Evolutionary conservation across 768 basidiomycete species (phyloP).

Genomic region (Dacryopinax primogenitus): DNA sequence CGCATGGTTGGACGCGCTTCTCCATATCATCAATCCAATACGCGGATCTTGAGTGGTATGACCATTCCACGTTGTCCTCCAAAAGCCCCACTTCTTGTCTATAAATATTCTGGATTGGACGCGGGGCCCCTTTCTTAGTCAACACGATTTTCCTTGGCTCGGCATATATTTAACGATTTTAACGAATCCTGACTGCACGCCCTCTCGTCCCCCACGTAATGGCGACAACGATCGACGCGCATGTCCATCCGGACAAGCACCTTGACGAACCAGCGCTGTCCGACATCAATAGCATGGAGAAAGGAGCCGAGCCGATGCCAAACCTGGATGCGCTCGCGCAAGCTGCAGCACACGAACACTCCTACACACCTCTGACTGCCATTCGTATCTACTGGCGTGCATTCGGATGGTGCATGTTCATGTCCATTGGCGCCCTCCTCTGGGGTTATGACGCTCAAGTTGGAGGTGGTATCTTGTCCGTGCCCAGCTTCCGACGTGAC

Average conservation of each 20-base stretch:
- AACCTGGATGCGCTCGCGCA: conserved; percentile 9
- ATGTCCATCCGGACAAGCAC: not conserved
- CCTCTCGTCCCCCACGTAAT: not conserved
- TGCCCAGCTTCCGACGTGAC: conserved; percentile 15
- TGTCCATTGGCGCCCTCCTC: conserved; percentile 14
- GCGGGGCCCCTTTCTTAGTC: not conserved
- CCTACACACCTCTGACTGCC: conserved; percentile 11
- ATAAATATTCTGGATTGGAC: not conserved
- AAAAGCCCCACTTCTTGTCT: not conserved
- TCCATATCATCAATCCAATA: not conserved
- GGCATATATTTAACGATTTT: not conserved
- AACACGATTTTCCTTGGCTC: not conserved
- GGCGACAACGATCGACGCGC: not conserved
- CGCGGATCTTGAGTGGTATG: not conserved
- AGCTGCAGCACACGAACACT: conserved; percentile 13
- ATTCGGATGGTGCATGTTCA: conserved; percentile 15
- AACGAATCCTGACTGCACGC: too few relatives aligned
- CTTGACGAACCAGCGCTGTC: not conserved
- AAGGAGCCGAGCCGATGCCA: not conserved
- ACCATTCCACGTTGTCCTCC: not conserved
- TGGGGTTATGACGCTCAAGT: conserved; percentile 18
- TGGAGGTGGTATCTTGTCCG: conserved; percentile 14
- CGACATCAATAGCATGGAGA: conserved; percentile 2
- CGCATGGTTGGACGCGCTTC: not conserved
- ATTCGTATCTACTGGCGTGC: conserved; percentile 13